phyloP scores from a whole-genome alignment of 2,329 filamentous ascomycete genomes.

The Pestalotiopsis sp. region DNA sequence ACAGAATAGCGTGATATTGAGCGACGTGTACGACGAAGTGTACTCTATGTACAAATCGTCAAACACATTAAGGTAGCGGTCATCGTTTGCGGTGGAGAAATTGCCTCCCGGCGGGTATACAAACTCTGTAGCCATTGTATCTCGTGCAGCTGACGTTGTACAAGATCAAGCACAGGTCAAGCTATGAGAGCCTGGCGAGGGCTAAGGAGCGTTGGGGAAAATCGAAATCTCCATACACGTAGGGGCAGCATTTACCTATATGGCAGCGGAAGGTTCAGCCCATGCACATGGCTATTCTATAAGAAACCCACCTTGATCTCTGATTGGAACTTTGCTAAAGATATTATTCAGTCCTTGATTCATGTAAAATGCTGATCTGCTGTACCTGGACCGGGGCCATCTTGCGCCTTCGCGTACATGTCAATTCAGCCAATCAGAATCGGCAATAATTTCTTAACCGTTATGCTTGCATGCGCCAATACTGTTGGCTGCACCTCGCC shows the following conservation, averaged over 20 bases:
- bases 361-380: not conserved
- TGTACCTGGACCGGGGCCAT: not conserved
- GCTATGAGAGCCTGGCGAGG: not conserved
- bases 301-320: rapidly evolving
- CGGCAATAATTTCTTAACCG: not conserved
- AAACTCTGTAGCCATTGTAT: not conserved
- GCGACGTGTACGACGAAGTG: not conserved
- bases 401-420: not conserved
- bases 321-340: not conserved
- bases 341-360: not conserved
- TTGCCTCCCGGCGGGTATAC: not conserved
- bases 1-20: not conserved
- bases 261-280: not conserved
- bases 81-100: not conserved
- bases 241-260: not conserved
- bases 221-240: not conserved
- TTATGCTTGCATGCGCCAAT: not conserved
- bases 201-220: not conserved
- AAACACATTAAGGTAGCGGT: not conserved
- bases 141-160: not conserved
- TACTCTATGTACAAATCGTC: not conserved
- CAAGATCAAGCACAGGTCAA: not conserved
- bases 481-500: not conserved
- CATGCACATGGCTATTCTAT: not conserved
- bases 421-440: not conserved